Conservation (phyloP, 2,329 filamentous ascomycete genomes). For the Diplodia seriata region DNA sequence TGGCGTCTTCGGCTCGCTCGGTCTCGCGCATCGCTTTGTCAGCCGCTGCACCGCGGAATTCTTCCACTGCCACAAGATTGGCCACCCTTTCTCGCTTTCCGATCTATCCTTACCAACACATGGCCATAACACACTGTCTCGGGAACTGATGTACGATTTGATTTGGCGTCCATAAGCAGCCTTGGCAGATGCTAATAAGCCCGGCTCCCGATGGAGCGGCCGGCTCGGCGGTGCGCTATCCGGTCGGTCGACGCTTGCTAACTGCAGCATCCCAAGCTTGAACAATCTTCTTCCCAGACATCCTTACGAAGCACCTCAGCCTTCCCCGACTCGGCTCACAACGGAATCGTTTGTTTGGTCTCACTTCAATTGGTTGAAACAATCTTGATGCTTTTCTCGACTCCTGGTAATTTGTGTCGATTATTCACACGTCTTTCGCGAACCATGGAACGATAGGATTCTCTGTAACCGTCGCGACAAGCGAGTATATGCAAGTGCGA, state of each 20-base stretch:
- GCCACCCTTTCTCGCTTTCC: not conserved
- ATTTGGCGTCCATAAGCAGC: not conserved
- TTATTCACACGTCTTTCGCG: no score
- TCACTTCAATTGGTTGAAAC: no score
- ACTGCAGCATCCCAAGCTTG: not conserved
- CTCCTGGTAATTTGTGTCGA: no score
- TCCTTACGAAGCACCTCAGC: not conserved
- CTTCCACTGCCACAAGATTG: not conserved
- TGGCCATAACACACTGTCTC: not conserved
- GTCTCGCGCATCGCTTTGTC: constrained; percentile 14
- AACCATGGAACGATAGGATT: no score
- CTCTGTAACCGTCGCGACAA: no score
- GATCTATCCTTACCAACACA: not conserved
- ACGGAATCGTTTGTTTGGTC: not conserved
- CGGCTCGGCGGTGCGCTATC: not conserved
- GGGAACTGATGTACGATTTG: not conserved
- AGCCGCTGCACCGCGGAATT: constrained; percentile 24
- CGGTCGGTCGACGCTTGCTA: not conserved
- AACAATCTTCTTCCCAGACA: not conserved
- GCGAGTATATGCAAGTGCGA: no score
- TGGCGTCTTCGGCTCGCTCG: constrained; percentile 13
- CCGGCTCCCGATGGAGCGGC: not conserved
- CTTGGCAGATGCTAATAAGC: not conserved
- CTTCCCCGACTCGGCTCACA: not conserved
- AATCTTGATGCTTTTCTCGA: no score